phyloP scores from a whole-genome alignment of 371 early-diverging fungal genomes.

The Blakeslea trispora region DNA sequence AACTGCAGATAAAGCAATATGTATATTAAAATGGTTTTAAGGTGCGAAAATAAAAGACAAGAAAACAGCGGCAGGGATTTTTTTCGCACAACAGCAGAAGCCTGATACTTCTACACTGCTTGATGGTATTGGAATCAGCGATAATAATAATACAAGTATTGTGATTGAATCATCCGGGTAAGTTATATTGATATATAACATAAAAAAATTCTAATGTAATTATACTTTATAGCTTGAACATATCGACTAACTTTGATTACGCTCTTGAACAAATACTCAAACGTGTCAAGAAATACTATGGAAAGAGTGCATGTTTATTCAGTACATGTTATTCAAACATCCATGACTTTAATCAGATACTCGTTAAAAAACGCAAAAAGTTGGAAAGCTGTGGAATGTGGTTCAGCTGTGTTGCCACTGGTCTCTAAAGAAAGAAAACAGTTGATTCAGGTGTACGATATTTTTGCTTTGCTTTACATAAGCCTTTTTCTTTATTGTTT shows the following conservation, averaged over 20 bases:
- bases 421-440: conserved; percentile 10
- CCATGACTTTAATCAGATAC: conserved; percentile 15
- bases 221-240: conserved; percentile 16
- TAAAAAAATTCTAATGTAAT: conserved; percentile 10
- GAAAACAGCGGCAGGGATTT: no score
- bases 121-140: conserved; percentile 17
- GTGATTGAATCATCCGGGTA: conserved; percentile 20
- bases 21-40: no score
- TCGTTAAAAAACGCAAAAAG: conserved; percentile 9
- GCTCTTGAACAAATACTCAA: conserved; percentile 17
- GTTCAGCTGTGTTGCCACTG: conserved; percentile 6
- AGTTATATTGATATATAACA: conserved; percentile 4
- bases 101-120: conserved; percentile 14
- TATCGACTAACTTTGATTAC: conserved; percentile 12
- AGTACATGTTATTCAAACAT: conserved; percentile 18
- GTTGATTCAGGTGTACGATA: conserved; percentile 9
- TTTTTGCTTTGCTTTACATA: conserved; percentile 18
- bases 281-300: conserved; percentile 18
- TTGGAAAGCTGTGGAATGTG: conserved; percentile 10
- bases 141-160: conserved; percentile 10
- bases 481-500: no score
- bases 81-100: no score
- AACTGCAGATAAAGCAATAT: no score
- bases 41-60: conserved; percentile 24
- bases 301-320: conserved; percentile 13